Base-by-base conservation (phyloP, 192 early-diverging fungal genomes). In the Backusella australiensis region DNA sequence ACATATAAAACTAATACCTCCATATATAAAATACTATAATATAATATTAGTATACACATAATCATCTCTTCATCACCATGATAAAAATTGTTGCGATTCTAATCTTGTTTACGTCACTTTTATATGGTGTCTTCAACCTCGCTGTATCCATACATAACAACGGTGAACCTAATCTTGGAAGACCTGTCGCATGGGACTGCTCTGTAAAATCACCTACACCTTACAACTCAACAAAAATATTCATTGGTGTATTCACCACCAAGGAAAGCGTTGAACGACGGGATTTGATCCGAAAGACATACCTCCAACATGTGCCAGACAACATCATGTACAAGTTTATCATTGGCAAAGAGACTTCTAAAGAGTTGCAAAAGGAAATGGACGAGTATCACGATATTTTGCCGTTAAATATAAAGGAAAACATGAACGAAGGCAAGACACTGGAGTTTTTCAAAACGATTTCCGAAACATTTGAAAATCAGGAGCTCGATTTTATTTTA, bases 371-470 rank as follows among this genome's bases (percentile, higher is more conserved):
- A 17, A 38, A 75, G 11, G 82, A 83, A 59, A 74, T 78, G 44
- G 65, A 75, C 0, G 32, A 69, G 15, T 83, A 78, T 75, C 53
- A 72, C 23, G 82, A 83, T 65, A 39, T 83, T 2, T 52, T 83
- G 63, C 68, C 80, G 34, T 63, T 83, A 29, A 49, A 83, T 59
- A 81, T 78, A 17, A 35, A 65, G 32, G 82, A 83, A 52, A 83
- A 83, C 34, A 77, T 83, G 76, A 83, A 83, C 34, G 65, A 83
- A 42, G 79, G 79, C n/a, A 83, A 83, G 59, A 74, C 75, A 9
- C 78, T 75, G 34, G 80, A 75, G 72, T 83, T 80, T 67, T 81
- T 74, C 35, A 77, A 74, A 66, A 75, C 68, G 29, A 77, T 77
- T 38, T 59, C 71, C 11, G 23, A 73, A 38, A 78, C 36, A 4